Percentiles rank a stretch among this genome's conserved stretches.
Evolutionary conservation across 2,329 filamentous ascomycete genomes (phyloP).

Genomic region (Ceratocystis harringtonii): DNA sequence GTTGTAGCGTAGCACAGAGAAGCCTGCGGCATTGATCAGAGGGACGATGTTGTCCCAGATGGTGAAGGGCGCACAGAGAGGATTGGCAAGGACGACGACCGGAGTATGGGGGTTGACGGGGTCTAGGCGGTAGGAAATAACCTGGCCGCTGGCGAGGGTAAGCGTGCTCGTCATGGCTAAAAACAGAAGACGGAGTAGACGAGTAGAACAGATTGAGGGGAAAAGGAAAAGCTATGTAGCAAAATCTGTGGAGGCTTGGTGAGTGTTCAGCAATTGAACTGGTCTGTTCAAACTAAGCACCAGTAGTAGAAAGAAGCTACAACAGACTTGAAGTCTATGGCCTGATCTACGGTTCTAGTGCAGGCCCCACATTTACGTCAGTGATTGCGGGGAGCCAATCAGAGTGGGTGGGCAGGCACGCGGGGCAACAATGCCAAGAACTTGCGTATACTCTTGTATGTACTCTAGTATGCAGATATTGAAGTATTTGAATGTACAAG

Average conservation of each 20-base stretch:
- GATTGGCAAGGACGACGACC: constrained; percentile 28
- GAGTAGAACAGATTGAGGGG: not conserved
- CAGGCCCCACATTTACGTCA: not conserved
- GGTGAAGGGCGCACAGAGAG: constrained; percentile 25
- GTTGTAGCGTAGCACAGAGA: constrained; percentile 30
- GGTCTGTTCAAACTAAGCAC: not conserved
- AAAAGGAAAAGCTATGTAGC: not conserved
- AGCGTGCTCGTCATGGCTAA: constrained; percentile 16
- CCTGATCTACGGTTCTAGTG: not conserved
- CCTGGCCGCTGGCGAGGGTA: constrained; percentile 22
- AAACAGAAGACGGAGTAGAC: not conserved
- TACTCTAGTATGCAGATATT: not conserved
- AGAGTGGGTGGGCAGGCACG: not conserved
- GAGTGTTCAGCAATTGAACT: no score
- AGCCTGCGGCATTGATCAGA: constrained; percentile 25
- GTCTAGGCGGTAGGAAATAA: constrained; percentile 24
- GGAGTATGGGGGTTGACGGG: constrained; percentile 20
- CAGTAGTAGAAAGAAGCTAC: not conserved
- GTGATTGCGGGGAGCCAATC: not conserved
- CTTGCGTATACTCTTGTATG: not conserved
- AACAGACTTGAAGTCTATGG: not conserved
- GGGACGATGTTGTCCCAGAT: constrained; percentile 29
- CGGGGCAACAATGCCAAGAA: not conserved
- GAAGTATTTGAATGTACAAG: not conserved
- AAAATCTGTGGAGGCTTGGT: no score